These are phyloP conservation scores for Leptographium lundbergii DNA, from an alignment of 2,329 filamentous ascomycete species.

Conservation along the genomic window DNA sequence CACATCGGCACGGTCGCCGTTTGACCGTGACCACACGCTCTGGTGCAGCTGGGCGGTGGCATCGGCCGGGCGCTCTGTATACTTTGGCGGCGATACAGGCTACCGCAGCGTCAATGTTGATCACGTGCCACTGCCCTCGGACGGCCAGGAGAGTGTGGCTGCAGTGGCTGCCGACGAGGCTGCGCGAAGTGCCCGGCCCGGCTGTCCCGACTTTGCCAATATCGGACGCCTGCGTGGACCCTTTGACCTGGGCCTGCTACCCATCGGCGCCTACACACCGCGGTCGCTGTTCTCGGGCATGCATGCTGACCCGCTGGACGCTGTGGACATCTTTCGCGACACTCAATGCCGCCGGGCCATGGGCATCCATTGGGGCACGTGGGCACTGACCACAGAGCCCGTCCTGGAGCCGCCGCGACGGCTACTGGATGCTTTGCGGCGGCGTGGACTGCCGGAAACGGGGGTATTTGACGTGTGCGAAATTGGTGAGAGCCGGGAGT, in stretches of 20 bases:
- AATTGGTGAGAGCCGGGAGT: constrained; percentile 73
- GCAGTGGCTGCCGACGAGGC: constrained; percentile 55
- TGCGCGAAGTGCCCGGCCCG: constrained; percentile 57
- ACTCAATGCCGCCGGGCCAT: constrained; percentile 66
- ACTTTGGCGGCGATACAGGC: constrained; percentile 83
- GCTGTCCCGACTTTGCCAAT: constrained; percentile 73
- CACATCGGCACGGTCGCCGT: constrained; percentile 52
- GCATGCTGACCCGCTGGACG: constrained; percentile 78
- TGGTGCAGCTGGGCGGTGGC: constrained; percentile 81
- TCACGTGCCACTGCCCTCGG: constrained; percentile 2
- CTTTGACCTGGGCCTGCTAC: constrained; percentile 84
- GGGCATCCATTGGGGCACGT: constrained; percentile 88
- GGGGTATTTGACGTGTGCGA: constrained; percentile 73
- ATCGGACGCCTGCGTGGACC: constrained; percentile 71
- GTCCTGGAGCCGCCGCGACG: constrained; percentile 69
- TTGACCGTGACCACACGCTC: constrained; percentile 63
- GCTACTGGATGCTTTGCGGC: constrained; percentile 58
- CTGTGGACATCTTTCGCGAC: constrained; percentile 80
- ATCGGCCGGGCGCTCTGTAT: constrained; percentile 65
- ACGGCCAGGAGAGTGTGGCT: constrained; percentile 35
- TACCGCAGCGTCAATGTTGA: constrained; percentile 54
- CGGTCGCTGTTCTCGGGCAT: constrained; percentile 61
- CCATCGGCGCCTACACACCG: constrained; percentile 80
- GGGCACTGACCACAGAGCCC: constrained; percentile 76
- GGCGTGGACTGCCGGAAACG: constrained; percentile 52